phyloP scores from a whole-genome alignment of 2,329 filamentous ascomycete genomes.

The Curvularia spicifera region DNA sequence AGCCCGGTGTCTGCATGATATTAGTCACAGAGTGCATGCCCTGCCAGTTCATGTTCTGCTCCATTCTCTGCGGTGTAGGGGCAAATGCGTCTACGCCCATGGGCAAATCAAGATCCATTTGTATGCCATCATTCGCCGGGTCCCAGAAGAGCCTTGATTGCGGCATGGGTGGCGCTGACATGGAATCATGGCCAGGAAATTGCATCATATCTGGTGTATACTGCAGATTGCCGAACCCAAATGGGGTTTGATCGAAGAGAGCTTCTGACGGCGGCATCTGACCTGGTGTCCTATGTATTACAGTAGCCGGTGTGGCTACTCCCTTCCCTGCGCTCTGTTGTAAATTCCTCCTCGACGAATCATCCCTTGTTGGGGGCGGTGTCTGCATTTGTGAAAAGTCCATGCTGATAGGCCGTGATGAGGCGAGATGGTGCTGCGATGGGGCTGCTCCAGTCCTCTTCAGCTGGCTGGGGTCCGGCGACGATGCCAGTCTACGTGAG shows the following conservation, averaged over 20 bases:
- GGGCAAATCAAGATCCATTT: slow-evolving; percentile 47
- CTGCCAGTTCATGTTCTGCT: slow-evolving; percentile 42
- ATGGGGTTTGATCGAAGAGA: slow-evolving; percentile 48
- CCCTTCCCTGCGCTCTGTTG: slow-evolving; percentile 39
- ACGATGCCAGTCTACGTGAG: slow-evolving; percentile 64
- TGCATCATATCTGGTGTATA: slow-evolving; percentile 65
- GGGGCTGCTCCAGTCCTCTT: slow-evolving; percentile 18
- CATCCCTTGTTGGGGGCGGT: slow-evolving; percentile 65
- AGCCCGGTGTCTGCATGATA: slow-evolving; percentile 45
- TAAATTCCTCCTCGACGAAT: slow-evolving; percentile 57
- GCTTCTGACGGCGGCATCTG: slow-evolving; percentile 34
- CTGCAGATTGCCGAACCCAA: slow-evolving; percentile 61
- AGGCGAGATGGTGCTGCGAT: slow-evolving; percentile 24
- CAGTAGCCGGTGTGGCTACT: slow-evolving; percentile 46
- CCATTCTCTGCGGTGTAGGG: slow-evolving; percentile 44
- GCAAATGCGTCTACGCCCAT: slow-evolving; percentile 44
- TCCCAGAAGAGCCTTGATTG: slow-evolving; percentile 54
- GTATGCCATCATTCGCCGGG: slow-evolving; percentile 34
- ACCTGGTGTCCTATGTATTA: slow-evolving; percentile 51
- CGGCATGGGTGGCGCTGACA: slow-evolving; percentile 63
- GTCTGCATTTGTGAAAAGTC: slow-evolving; percentile 63
- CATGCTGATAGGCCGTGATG: slow-evolving; percentile 44
- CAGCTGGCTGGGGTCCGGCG: slow-evolving; percentile 55
- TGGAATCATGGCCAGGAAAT: slow-evolving; percentile 58
- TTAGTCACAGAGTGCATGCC: slow-evolving; percentile 36